Conservation (phyloP, 2,329 filamentous ascomycete genomes). For the Polychaeton citri region DNA sequence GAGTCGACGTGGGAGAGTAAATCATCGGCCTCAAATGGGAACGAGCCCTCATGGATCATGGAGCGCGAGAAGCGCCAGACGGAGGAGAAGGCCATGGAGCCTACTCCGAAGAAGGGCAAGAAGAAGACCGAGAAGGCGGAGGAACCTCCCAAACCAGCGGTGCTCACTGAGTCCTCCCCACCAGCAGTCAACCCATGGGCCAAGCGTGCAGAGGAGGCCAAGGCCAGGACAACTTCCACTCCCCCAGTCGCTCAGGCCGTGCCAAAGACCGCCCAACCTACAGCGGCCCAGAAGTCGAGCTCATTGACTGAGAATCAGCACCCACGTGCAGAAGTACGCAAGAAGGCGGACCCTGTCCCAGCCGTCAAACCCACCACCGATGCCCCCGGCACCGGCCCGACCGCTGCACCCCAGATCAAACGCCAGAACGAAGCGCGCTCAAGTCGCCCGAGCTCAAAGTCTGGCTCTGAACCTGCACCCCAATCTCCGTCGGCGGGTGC, state of each 20-base stretch:
- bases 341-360: conserved; percentile 13
- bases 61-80: conserved; percentile 22
- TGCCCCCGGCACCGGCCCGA: not conserved
- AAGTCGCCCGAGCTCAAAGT: conserved; percentile 1
- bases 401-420: not conserved
- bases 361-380: conserved; percentile 7
- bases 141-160: conserved; percentile 38
- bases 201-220: conserved; percentile 55
- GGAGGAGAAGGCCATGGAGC: conserved; percentile 14
- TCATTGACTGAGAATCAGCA: conserved; percentile 16
- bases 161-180: conserved; percentile 66
- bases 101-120: conserved; percentile 21
- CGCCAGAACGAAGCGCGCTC: not conserved
- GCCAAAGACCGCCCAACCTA: conserved; percentile 1
- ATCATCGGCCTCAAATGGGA: conserved; percentile 37
- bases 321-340: conserved; percentile 12
- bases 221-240: conserved; percentile 30
- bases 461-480: not conserved
- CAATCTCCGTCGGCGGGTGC: not conserved
- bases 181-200: conserved; percentile 83
- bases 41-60: conserved; percentile 50
- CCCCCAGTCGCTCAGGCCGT: not conserved
- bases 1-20: conserved; percentile 57
- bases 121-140: conserved; percentile 39
- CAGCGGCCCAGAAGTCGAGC: conserved; percentile 6